Conservation (phyloP, 1,284 basidiomycete species). For the Peniophora sp. region DNA sequence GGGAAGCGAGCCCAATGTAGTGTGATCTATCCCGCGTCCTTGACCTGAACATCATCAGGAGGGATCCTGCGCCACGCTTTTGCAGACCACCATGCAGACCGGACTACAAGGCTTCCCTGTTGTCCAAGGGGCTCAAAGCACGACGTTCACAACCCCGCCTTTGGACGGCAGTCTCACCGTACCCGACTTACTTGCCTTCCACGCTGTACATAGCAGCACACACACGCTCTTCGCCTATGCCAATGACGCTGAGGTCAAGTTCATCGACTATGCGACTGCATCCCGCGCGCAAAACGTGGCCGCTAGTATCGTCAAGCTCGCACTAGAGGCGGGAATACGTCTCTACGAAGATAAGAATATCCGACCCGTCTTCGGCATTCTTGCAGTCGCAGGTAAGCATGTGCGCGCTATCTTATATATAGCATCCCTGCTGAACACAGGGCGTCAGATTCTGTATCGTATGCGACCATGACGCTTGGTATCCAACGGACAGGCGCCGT, state of each 20-base stretch:
- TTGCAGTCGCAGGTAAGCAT: not conserved
- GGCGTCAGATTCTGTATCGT: slow-evolving; percentile 27
- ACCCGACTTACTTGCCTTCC: slow-evolving; percentile 2
- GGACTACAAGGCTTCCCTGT: no score
- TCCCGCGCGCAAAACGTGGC: slow-evolving; percentile 13
- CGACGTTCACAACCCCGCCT: slow-evolving; percentile 7
- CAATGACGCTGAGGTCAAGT: slow-evolving; percentile 12
- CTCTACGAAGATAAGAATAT: not conserved
- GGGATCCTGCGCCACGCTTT: no score
- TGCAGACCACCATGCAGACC: no score
- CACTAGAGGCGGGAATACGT: not conserved
- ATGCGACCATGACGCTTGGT: slow-evolving; percentile 19
- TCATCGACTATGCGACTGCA: slow-evolving; percentile 21
- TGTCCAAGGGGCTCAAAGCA: not conserved
- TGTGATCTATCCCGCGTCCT: no score
- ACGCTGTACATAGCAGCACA: slow-evolving; percentile 1
- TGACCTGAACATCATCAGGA: no score
- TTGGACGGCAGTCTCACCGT: slow-evolving; percentile 4
- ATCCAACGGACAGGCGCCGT: slow-evolving; percentile 20
- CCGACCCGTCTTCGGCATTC: not conserved
- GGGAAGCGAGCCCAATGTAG: no score
- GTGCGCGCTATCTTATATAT: slow-evolving; percentile 2
- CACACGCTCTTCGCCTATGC: slow-evolving; percentile 21
- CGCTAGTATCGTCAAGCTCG: slow-evolving; percentile 7
- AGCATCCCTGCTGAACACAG: slow-evolving; percentile 10